Percentiles rank a stretch among this genome's conserved stretches.
phyloP scores from a whole-genome alignment of 192 early-diverging fungal genomes.

The Entomortierella parvispora region DNA sequence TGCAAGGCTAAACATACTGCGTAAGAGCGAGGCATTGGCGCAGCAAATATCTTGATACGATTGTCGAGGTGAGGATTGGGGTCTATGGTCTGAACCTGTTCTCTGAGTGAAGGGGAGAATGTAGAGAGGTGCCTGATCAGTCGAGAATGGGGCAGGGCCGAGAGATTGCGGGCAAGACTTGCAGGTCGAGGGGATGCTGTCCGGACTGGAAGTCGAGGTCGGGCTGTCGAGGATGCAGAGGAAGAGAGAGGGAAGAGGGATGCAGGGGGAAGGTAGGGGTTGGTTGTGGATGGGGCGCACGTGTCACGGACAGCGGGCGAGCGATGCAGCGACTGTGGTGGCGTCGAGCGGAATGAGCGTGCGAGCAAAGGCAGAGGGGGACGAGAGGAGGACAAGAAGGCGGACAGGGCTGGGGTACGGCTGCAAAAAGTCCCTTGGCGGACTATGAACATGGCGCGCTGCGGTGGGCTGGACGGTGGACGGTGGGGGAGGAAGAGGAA shows the following conservation, averaged over 20 bases:
- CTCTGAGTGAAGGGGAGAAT: constrained; percentile 1
- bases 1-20: too few species aligned
- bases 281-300: too few species aligned
- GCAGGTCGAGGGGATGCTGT: not conserved
- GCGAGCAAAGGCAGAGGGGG: not conserved
- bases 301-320: too few species aligned
- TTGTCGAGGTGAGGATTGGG: constrained; percentile 1
- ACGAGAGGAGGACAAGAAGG: not conserved
- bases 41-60: constrained; percentile 36
- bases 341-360: not conserved
- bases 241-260: not conserved
- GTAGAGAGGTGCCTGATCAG: constrained; percentile 14
- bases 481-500: not conserved
- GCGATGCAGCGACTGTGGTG: too few species aligned
- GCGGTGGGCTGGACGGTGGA: not conserved
- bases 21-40: constrained; percentile 51
- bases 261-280: not conserved
- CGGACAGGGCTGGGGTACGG: not conserved
- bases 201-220: not conserved
- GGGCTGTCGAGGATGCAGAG: not conserved
- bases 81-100: not conserved
- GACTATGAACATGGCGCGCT: constrained; percentile 49
- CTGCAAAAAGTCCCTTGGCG: constrained; percentile 32
- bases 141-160: not conserved
- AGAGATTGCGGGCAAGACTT: not conserved